Evolutionary conservation across 495 filamentous ascomycete genomes (phyloP).

Genomic region (Podospora anserina): DNA sequence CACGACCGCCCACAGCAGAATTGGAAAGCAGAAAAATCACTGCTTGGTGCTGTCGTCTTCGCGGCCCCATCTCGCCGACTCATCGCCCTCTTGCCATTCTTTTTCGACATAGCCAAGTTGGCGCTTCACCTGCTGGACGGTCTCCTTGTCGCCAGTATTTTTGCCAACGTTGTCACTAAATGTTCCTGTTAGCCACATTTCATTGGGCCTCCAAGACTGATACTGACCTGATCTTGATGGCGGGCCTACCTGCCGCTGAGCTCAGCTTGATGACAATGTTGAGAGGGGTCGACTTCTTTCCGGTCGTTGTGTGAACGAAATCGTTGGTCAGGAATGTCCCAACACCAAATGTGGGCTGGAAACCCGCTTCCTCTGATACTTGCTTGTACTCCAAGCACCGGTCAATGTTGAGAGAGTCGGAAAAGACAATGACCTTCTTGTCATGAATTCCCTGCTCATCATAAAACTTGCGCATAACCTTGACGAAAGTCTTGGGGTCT

Average conservation of each 20-base stretch:
- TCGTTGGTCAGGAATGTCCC: slow-evolving; percentile 97
- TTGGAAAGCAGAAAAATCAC: neutral
- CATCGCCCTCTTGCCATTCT: slow-evolving; percentile 77
- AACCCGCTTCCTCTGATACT: slow-evolving; percentile 72
- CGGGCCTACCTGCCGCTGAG: slow-evolving; percentile 74
- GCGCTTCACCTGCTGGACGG: slow-evolving; percentile 78
- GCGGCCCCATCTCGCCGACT: slow-evolving; percentile 72
- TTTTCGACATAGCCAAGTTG: slow-evolving; percentile 82
- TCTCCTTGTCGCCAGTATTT: slow-evolving; percentile 82
- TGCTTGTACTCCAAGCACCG: slow-evolving; percentile 85
- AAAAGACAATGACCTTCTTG: slow-evolving; percentile 94
- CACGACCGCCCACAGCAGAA: neutral
- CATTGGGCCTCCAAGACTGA: neutral
- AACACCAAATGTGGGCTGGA: slow-evolving; percentile 83
- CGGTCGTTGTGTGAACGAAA: slow-evolving; percentile 62
- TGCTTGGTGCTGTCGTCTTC: slow-evolving; percentile 29
- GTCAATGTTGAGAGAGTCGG: slow-evolving; percentile 89
- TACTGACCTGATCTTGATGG: slow-evolving; percentile 75
- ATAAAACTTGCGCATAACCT: slow-evolving; percentile 83
- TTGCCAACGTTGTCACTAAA: slow-evolving; percentile 85
- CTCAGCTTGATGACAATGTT: slow-evolving; percentile 98
- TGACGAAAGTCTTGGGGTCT: slow-evolving; percentile 78
- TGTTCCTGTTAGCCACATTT: slow-evolving; percentile 7
- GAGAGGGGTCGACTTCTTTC: slow-evolving; percentile 82
- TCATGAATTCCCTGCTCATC: slow-evolving; percentile 68